phyloP scores from a whole-genome alignment of 768 basidiomycete species.

The Pleurotus eryngii region DNA sequence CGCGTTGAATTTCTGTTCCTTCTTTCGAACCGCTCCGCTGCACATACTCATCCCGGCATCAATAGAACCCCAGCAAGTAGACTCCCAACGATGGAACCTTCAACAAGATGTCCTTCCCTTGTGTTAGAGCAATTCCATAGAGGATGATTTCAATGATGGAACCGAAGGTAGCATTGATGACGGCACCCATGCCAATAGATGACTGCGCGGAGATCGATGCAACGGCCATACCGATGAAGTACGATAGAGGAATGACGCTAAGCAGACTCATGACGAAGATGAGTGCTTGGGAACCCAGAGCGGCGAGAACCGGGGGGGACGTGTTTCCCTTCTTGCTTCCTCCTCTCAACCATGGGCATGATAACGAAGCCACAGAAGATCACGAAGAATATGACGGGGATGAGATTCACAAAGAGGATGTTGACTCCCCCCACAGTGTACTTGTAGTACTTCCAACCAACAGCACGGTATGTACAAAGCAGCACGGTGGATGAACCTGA shows the following conservation, averaged over 20 bases:
- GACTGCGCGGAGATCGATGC: constrained; percentile 98
- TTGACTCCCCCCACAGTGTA: constrained; percentile 99
- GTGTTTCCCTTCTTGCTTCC: constrained; percentile 48
- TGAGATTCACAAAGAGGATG: constrained; percentile 94
- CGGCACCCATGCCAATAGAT: constrained; percentile 98
- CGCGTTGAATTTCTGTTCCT: constrained; percentile 99
- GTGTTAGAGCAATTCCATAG: constrained; percentile 85
- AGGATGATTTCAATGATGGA: constrained; percentile 97
- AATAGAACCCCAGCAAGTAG: constrained; percentile 92
- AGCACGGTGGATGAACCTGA: constrained; percentile 78
- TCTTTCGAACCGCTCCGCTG: constrained; percentile 80
- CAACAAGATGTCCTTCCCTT: constrained; percentile 89
- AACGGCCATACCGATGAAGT: constrained; percentile 99
- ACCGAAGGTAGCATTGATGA: constrained; percentile 98
- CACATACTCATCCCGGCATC: constrained; percentile 97
- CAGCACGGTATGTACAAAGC: constrained; percentile 90
- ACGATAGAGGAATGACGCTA: constrained; percentile 94
- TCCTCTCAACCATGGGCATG: constrained; percentile 63
- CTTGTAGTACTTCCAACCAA: constrained; percentile 93
- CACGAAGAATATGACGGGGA: constrained; percentile 92
- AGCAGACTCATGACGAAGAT: constrained; percentile 84
- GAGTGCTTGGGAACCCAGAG: constrained; percentile 69
- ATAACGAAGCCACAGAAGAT: constrained; percentile 91
- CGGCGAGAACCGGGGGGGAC: constrained; percentile 60
- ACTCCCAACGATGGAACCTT: constrained; percentile 95